Conservation (phyloP, 2,329 filamentous ascomycete species). For the Xylariaceae sp. region DNA sequence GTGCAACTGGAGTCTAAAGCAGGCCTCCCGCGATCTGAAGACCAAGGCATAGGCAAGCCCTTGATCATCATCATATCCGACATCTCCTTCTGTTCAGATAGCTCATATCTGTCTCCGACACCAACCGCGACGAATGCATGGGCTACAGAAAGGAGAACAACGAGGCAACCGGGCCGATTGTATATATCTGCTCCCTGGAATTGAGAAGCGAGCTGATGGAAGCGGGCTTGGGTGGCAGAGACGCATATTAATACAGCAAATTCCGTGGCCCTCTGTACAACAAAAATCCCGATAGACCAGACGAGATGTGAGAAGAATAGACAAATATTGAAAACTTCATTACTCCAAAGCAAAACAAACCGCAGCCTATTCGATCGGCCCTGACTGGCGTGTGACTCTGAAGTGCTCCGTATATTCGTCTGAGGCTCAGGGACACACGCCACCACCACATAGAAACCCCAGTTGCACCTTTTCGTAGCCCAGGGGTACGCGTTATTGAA, state of each 20-base stretch:
- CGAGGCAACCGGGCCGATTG: neutral
- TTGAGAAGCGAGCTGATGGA: constrained; percentile 5
- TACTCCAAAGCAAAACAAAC: neutral
- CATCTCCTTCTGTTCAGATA: neutral
- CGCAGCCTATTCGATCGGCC: neutral
- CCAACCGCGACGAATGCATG: neutral
- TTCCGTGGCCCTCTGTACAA: constrained; percentile 18
- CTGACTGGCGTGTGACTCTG: too few species aligned
- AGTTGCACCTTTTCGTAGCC: too few species aligned
- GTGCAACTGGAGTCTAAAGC: constrained; percentile 78
- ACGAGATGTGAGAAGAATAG: neutral
- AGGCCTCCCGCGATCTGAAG: constrained; percentile 56
- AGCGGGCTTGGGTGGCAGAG: constrained; percentile 8
- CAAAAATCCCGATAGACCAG: constrained; percentile 17
- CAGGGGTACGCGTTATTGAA: too few species aligned
- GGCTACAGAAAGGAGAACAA: neutral
- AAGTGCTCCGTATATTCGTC: too few species aligned
- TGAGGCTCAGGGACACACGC: too few species aligned
- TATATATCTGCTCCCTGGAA: constrained; percentile 5
- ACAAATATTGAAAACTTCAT: neutral
- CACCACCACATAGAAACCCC: too few species aligned
- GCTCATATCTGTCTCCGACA: neutral
- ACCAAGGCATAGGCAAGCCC: constrained; percentile 37
- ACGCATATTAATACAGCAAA: constrained; percentile 5
- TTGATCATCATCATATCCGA: neutral